Base-by-base conservation (phyloP, 148 eudicot species). In the Drosera capensis region DNA sequence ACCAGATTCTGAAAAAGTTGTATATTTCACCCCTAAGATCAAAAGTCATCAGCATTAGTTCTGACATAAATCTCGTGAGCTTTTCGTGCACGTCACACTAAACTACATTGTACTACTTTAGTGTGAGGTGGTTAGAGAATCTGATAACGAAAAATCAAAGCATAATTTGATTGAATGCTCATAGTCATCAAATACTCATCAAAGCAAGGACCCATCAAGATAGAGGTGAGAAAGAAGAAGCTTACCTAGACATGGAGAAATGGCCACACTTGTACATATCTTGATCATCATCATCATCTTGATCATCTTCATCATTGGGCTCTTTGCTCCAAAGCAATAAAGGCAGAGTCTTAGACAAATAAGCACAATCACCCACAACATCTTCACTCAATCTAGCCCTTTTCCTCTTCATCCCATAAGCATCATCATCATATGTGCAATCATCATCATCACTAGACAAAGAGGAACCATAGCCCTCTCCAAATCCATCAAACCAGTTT, bases 271-370 rank as follows among this genome's bases (percentile, higher is more conserved):
- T 34, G 3, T 57, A 34, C 31, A 51, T 53, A 5, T 65, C 48
- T 51, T 57, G 52, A 17, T 48, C 62, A 3, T 46, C 49, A 7
- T 64, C 48, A 15, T 68, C 65, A 17, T 48, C 62, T 2, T 46
- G 46, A 7, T 64, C 48, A 15, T 68, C 65, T 12, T 68, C 60
- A 5, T 71, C 71, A 48, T 64, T 65, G 1, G 76, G 76, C 14
- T 74, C 52, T 14, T 67, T 63, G 34, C 56, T 58, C 68, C 72
- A 66, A 31, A 38, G 21, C 51, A 71, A 65, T 15, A 78, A 72
- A 42, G 78, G 70, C 31, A 78, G 51, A 46, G 77, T 70, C 13
- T 45, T 28, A 49, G 25, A 24, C 21, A 36, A 42, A 40, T 35
- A 42, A 23, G 51, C 38, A 15, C 50, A 51, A 23, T 49, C 56